These are phyloP conservation scores for Rhodomyrtus tomentosa DNA, from an alignment of 345 rosid genomes.

Conservation along the genomic window DNA sequence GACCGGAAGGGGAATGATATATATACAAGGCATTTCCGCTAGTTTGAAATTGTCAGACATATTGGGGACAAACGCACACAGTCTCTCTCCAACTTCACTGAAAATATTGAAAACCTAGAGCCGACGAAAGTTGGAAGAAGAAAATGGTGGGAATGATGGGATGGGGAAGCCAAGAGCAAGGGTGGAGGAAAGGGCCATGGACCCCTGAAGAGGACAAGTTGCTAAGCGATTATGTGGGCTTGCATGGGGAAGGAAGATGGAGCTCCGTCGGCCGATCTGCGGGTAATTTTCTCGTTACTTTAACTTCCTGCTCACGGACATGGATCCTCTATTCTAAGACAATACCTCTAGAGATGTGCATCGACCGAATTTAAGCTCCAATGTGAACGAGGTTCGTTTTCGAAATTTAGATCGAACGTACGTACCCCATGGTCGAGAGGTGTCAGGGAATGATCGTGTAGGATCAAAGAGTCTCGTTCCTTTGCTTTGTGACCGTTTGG, in stretches of 20 bases:
- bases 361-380: not conserved
- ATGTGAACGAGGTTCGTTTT: not conserved
- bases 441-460: not conserved
- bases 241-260: constrained; percentile 83
- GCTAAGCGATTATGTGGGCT: constrained; percentile 40
- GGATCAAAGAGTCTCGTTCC: not conserved
- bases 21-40: not conserved
- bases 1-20: constrained; percentile 2
- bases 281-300: constrained; percentile 21
- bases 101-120: not conserved
- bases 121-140: not conserved
- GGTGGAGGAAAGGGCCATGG: constrained; percentile 86
- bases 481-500: not conserved
- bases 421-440: not conserved
- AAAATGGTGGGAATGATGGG: constrained; percentile 21
- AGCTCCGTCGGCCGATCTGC: constrained; percentile 50
- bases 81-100: not conserved
- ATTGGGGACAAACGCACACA: constrained; percentile 13
- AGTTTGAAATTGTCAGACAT: constrained; percentile 15
- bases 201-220: constrained; percentile 70
- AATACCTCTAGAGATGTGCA: not conserved
- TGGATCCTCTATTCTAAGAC: not conserved
- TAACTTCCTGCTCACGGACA: too few relatives aligned
- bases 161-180: constrained; percentile 38
- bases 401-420: not conserved